These are phyloP conservation scores for Megacollybia marginata DNA, from an alignment of 768 basidiomycete species.

Conservation along the genomic window DNA sequence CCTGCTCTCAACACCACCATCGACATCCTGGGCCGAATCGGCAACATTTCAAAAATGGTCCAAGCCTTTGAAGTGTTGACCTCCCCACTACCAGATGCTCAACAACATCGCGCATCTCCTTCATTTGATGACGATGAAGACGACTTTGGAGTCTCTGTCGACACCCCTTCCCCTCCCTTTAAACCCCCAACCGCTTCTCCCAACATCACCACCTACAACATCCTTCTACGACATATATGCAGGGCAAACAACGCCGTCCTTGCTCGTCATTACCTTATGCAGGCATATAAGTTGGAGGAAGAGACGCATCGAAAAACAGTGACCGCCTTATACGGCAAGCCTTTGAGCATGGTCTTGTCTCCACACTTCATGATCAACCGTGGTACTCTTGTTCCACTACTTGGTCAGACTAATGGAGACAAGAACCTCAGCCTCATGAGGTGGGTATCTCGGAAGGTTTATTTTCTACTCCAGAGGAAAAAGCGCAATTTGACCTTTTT, in stretches of 20 bases:
- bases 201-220: conserved; percentile 61
- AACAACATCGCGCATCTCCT: conserved; percentile 38
- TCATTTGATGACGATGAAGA: conserved; percentile 67
- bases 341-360: conserved; percentile 29
- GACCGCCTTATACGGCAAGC: conserved; percentile 20
- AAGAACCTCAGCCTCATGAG: conserved; percentile 54
- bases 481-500: conserved; percentile 37
- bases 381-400: conserved; percentile 46
- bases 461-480: conserved; percentile 41
- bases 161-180: conserved; percentile 19
- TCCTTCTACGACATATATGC: conserved; percentile 54
- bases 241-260: conserved; percentile 39
- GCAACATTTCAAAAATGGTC: conserved; percentile 59
- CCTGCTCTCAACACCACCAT: conserved; percentile 66
- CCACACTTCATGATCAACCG: conserved; percentile 52
- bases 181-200: conserved; percentile 32
- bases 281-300: conserved; percentile 43
- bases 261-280: conserved; percentile 58
- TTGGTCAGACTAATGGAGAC: conserved; percentile 50
- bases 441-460: conserved; percentile 47
- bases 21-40: conserved; percentile 57
- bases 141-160: conserved; percentile 42
- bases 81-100: conserved; percentile 52
- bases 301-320: conserved; percentile 23
- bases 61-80: conserved; percentile 76